Conservation (phyloP, 176 grass and related monocot genomes). For the Zizania latifolia region DNA sequence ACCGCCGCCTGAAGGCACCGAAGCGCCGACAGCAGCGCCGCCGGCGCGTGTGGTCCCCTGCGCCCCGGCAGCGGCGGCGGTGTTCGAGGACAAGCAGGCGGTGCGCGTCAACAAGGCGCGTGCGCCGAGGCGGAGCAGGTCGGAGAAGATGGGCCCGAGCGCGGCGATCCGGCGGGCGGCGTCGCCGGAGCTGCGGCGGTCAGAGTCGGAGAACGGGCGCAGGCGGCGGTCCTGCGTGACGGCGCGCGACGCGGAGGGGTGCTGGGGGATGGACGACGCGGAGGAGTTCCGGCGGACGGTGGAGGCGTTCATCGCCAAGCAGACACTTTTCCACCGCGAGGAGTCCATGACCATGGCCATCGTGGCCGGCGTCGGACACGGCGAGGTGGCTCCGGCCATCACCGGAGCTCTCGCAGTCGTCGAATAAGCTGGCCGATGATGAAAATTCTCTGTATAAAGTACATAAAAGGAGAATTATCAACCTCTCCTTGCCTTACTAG, state of each 20-base stretch:
- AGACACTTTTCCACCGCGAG: constrained; percentile 73
- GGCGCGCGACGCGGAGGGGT: constrained; percentile 27
- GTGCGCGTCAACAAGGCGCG: constrained; percentile 23
- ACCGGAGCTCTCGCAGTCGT: constrained; percentile 1
- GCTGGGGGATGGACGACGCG: constrained; percentile 46
- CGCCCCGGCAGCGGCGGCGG: not conserved
- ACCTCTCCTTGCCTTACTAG: not conserved
- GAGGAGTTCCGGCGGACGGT: constrained; percentile 70
- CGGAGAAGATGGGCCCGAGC: constrained; percentile 48
- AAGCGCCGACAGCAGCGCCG: not conserved
- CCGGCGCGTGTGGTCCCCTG: not conserved
- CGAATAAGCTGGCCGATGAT: not conserved
- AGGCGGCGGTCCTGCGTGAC: constrained; percentile 30
- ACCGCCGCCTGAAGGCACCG: not conserved
- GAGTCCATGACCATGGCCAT: constrained; percentile 52
- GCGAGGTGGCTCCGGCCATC: constrained; percentile 15
- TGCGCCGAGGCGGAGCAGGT: constrained; percentile 43
- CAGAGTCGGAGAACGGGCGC: constrained; percentile 52
- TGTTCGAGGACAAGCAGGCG: constrained; percentile 46
- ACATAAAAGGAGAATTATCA: constrained; percentile 21
- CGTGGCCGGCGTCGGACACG: not conserved
- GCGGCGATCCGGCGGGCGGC: not conserved
- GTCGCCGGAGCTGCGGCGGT: constrained; percentile 53
- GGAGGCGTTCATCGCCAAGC: constrained; percentile 86
- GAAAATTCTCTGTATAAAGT: constrained; percentile 4